A percentile compares a stretch with the other conserved stretches of the same genome.
Evolutionary conservation across 495 filamentous ascomycete genomes (phyloP).

Genomic region (Trichodelitschia bisporula): DNA sequence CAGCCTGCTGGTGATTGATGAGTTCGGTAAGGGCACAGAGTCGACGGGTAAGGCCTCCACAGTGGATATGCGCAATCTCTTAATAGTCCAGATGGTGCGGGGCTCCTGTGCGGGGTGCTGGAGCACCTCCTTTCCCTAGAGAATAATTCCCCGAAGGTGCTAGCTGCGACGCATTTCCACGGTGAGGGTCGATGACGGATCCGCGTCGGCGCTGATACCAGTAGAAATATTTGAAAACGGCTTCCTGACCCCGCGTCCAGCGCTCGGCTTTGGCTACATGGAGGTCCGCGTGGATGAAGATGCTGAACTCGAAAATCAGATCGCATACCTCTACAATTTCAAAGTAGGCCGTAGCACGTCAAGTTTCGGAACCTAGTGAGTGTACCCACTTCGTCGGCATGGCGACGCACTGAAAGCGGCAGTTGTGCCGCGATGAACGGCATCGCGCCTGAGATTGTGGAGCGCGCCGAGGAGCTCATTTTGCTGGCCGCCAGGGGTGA

Average conservation of each 20-base stretch:
- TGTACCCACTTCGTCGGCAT: not conserved
- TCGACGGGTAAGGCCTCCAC: conserved; percentile 29
- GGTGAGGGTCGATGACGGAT: conserved; percentile 9
- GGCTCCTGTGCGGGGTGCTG: conserved; percentile 61
- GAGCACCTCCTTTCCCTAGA: conserved; percentile 42
- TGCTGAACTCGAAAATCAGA: conserved; percentile 38
- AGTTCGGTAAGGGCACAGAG: conserved; percentile 91
- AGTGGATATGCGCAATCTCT: too few relatives aligned
- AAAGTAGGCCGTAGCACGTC: conserved; percentile 44
- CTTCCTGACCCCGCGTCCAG: conserved; percentile 31
- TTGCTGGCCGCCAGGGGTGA: conserved; percentile 44
- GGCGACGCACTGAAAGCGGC: conserved; percentile 1
- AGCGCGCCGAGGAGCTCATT: conserved; percentile 54
- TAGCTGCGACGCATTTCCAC: conserved; percentile 83
- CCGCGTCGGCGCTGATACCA: not conserved
- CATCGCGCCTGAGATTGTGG: conserved; percentile 42
- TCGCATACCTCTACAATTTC: conserved; percentile 70
- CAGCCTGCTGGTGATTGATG: conserved; percentile 70
- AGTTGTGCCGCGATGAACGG: conserved; percentile 69
- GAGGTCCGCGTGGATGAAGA: conserved; percentile 47
- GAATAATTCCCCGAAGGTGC: conserved; percentile 47
- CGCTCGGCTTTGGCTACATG: conserved; percentile 61
- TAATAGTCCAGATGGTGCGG: conserved; percentile 41
- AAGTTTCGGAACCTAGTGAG: conserved; percentile 54
- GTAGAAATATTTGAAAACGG: conserved; percentile 58